Evolutionary conservation across 2,329 filamentous ascomycete species (phyloP).

Genomic region (Colletotrichum lentis): DNA sequence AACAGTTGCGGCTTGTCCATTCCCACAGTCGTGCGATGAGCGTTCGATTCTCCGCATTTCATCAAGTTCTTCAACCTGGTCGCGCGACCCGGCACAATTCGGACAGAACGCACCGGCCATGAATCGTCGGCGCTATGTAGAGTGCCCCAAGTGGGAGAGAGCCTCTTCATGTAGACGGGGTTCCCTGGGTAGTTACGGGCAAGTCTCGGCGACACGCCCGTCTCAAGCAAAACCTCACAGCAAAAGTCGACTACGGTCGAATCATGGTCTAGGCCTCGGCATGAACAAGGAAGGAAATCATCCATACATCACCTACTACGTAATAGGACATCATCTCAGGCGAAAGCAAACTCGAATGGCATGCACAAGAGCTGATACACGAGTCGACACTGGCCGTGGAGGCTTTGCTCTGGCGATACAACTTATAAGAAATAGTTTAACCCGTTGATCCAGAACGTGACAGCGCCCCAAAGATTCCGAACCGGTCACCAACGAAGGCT

Average conservation of each 20-base stretch:
- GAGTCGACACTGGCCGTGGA: neutral
- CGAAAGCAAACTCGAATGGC: neutral
- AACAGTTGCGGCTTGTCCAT: conserved; percentile 8
- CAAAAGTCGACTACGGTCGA: neutral
- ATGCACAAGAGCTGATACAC: neutral
- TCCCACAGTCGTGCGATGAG: conserved; percentile 30
- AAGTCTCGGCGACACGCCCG: conserved; percentile 7
- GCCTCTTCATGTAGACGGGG: neutral
- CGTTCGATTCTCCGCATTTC: conserved; percentile 29
- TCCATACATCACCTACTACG: neutral
- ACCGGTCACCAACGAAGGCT: neutral
- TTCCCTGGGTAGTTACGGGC: conserved; percentile 1
- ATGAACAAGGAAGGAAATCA: neutral
- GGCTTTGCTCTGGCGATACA: conserved; percentile 3
- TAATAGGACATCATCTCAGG: neutral
- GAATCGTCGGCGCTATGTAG: too few species aligned
- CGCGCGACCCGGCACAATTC: neutral
- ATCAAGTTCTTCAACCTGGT: neutral
- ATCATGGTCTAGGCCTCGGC: neutral
- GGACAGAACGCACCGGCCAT: neutral
- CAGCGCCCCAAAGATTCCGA: neutral
- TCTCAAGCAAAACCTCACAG: neutral
- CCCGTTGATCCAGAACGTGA: neutral
- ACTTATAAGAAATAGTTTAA: neutral
- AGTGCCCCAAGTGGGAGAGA: neutral